These are phyloP conservation scores for Trichoderma simmonsii DNA, from an alignment of 2,329 filamentous ascomycete species.

Conservation along the genomic window DNA sequence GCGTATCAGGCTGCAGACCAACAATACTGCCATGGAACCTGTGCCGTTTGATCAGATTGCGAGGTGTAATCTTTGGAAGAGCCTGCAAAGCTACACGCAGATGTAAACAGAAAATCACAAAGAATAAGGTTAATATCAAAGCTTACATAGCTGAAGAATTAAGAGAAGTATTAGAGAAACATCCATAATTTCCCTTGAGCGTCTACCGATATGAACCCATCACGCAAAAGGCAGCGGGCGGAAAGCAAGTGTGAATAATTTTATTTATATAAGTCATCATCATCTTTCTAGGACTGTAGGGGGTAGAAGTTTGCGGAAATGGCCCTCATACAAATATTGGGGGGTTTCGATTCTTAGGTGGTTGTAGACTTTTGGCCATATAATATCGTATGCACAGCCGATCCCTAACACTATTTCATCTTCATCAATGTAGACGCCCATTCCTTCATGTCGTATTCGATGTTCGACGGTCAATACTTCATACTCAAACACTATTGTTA, in stretches of 20 bases:
- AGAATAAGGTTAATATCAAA: not conserved
- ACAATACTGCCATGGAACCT: constrained; percentile 38
- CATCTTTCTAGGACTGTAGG: not conserved
- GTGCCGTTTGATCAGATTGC: constrained; percentile 31
- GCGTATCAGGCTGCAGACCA: constrained; percentile 39
- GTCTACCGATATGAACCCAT: not conserved
- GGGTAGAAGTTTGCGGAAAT: not conserved
- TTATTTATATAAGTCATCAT: not conserved
- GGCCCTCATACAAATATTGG: not conserved
- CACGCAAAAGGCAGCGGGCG: not conserved
- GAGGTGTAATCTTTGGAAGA: constrained; percentile 41
- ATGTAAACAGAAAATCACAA: not conserved
- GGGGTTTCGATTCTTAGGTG: not conserved
- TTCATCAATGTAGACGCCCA: not conserved
- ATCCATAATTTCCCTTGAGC: not conserved
- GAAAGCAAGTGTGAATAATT: not conserved
- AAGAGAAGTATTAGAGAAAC: not conserved
- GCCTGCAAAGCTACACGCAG: not conserved
- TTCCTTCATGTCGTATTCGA: not conserved
- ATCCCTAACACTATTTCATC: not conserved
- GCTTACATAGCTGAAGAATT: not conserved
- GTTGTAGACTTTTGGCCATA: not conserved
- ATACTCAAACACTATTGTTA: not conserved
- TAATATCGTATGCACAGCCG: not conserved
- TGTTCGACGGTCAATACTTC: not conserved